These are phyloP conservation scores for Colletotrichum tofieldiae DNA, from an alignment of 2,329 filamentous ascomycete species.

Conservation along the genomic window DNA sequence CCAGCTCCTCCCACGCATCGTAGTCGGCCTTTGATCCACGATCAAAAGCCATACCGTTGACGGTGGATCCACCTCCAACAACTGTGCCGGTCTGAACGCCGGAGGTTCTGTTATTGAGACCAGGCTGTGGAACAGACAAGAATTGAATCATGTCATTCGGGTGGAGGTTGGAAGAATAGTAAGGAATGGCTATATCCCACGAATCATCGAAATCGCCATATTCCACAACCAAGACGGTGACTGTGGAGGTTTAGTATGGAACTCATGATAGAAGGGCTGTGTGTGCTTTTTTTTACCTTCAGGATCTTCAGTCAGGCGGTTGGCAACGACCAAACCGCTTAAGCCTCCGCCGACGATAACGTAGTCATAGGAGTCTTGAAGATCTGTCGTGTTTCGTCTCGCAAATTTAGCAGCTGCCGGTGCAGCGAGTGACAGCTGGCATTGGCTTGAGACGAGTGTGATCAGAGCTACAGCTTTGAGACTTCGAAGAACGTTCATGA, in stretches of 20 bases:
- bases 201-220: constrained; percentile 37
- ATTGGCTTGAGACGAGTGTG: constrained; percentile 8
- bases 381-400: constrained; percentile 13
- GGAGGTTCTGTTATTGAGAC: constrained; percentile 47
- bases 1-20: constrained; percentile 61
- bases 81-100: constrained; percentile 49
- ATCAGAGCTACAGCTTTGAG: constrained; percentile 8
- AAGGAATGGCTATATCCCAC: constrained; percentile 35
- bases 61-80: constrained; percentile 48
- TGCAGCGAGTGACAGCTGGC: not conserved
- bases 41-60: constrained; percentile 60
- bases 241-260: constrained; percentile 24
- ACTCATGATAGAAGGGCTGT: not conserved
- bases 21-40: constrained; percentile 59
- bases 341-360: constrained; percentile 56
- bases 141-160: constrained; percentile 48
- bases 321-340: constrained; percentile 55
- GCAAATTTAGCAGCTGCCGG: constrained; percentile 25
- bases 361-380: constrained; percentile 52
- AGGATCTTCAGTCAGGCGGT: constrained; percentile 54
- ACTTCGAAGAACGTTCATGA: constrained; percentile 7
- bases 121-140: constrained; percentile 49
- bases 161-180: constrained; percentile 43
- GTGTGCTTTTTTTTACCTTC: constrained; percentile 28
- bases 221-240: constrained; percentile 50